Evolutionary conservation across 768 basidiomycete genomes (phyloP), one percentile per base, ranked within the genome.

Genomic region (Tricholoma sp.): DNA sequence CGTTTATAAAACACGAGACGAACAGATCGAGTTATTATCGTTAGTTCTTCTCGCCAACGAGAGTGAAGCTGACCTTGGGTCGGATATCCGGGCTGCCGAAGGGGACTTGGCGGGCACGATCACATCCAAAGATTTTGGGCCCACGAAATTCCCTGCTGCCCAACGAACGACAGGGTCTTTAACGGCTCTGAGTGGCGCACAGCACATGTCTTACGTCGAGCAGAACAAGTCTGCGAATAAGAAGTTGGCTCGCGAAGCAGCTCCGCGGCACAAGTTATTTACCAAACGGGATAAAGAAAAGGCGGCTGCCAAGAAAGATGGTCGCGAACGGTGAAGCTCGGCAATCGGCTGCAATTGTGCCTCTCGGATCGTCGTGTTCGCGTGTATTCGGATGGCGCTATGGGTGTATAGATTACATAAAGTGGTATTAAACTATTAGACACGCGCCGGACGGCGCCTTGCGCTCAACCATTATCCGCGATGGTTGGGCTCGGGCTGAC

Each of bases 1-100:
- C 52, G 97, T 98, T 50, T 99, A 96, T 76, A 85, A 83, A 65
- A 92, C 91, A 39, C 82, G 84, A 65, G 86, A 93, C 63, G 91
- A 97, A 66, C 96, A 98, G 74, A 96, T 98, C 57, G 96, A 98
- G 68, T 84, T 99, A 15, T 80, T 99, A n/a, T 89, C 91, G 57
- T 88, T 91, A 6, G 95, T 98, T 15, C 78, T 98, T 17, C 78
- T 94, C 59, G 91, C 94, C 32, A 93, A 90, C 70, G 96, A 97
- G 68, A 86, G 84, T 61, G 91, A 89, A 64, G 93, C 91, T 13
- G 92, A 94, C 64, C 81, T 94, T 50, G 93, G 91, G 34, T 80
- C 84, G 33, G 95, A 95, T 67, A 81, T 94, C 53, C 82, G 82
- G 55, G 87, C 80, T n/a, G 82, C 78, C n/a, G 88, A 91, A 67